Evolutionary conservation across 345 rosid species (phyloP), one percentile per base, ranked within the genome.

Genomic region (Linum trigynum): DNA sequence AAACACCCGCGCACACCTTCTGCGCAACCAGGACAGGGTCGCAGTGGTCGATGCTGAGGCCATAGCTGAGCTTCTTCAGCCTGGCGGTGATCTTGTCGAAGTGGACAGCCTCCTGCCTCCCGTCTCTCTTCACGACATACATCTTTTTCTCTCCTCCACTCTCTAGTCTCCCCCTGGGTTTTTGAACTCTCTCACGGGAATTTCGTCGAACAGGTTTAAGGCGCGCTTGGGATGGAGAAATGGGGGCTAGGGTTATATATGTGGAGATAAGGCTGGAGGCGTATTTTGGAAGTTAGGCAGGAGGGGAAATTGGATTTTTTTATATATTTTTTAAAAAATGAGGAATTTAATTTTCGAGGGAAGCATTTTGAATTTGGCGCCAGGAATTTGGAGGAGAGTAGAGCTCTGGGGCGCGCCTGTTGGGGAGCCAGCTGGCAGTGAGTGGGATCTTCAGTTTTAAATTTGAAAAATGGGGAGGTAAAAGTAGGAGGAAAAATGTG

Each of bases 1-100:
- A 95, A 48, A 95, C 99, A 38, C 99, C 99, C 5, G 91, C 91
- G 39, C 99, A 95, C n/a, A 91, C 97, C 79, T 95, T 95, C 86
- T 95, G 99, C 2, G 99, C 69, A 3, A 95, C 99, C 42, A 89
- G 87, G 36, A 95, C 99, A 0, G 97, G 90, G 62, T 95, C 99
- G 15, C 99, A 95, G 71, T 95, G 99, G n/a, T 95, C 97, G 23
- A 50, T 72, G 67, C 92, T 94, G 37, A 94, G 83, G 8, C 97
- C 99, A 71, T 94, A 94, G 60, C 99, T 88, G 14, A 94, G 81
- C 73, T 94, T 94, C 95, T 90, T 94, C 60, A 94, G 64, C 69
- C 99, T 72, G 5, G 99, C 99, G 0, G 99, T 95, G 12, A 95
- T 95, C 88, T 91, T 91, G 40, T 95, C 97, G 64, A 95, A 95